Percentiles rank a stretch among this genome's conserved stretches.
Evolutionary conservation across 2,329 filamentous ascomycete species (phyloP).

Genomic region (Trichoderma hamatum): DNA sequence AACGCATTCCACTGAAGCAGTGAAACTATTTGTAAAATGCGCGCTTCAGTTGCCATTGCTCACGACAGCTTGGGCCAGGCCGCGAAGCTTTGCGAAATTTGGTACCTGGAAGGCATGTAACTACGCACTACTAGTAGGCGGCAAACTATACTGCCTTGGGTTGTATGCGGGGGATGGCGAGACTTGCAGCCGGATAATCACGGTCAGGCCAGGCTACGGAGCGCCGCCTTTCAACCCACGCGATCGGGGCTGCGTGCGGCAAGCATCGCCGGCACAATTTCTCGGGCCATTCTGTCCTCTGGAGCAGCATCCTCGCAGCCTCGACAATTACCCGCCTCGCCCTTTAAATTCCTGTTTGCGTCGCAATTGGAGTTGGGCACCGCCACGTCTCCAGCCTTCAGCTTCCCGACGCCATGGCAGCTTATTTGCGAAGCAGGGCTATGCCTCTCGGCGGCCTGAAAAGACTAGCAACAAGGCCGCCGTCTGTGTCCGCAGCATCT

Average conservation of each 20-base stretch:
- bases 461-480: conserved; percentile 35
- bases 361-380: background rate
- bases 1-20: background rate
- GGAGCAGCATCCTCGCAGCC: conserved; percentile 19
- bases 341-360: background rate
- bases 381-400: background rate
- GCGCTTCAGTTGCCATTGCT: background rate
- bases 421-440: conserved; percentile 53
- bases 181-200: conserved; percentile 30
- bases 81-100: background rate
- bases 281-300: background rate
- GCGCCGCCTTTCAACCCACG: conserved; percentile 16
- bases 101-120: background rate
- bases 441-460: conserved; percentile 50
- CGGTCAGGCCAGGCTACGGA: conserved; percentile 32
- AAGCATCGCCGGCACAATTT: conserved; percentile 14
- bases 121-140: background rate
- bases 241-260: conserved; percentile 9
- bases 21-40: background rate
- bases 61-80: background rate
- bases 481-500: conserved; percentile 31
- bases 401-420: conserved; percentile 46
- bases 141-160: background rate
- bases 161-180: conserved; percentile 25
- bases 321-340: background rate